These are phyloP conservation scores for Annona squamosa DNA, from an alignment of 164 flowering plant genomes.

Conservation along the genomic window DNA sequence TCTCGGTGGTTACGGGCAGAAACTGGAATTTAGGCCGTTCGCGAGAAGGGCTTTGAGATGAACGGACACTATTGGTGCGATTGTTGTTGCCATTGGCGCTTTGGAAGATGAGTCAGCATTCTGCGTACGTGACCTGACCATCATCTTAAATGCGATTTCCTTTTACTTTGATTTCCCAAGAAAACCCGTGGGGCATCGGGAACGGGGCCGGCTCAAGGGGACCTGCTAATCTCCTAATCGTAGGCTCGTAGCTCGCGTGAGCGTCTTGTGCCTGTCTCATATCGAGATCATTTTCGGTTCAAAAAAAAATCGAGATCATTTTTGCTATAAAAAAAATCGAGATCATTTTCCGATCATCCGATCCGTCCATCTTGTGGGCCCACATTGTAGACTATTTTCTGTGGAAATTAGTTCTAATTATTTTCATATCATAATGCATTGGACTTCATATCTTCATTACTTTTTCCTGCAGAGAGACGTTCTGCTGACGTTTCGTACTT, in stretches of 20 bases:
- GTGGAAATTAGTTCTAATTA: too few relatives aligned
- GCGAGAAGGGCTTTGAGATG: background rate
- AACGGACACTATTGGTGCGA: background rate
- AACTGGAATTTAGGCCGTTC: background rate
- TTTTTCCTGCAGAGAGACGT: too few relatives aligned
- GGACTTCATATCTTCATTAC: too few relatives aligned
- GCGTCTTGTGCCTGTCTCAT: too few relatives aligned
- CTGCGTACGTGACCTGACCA: background rate
- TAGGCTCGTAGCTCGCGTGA: too few relatives aligned
- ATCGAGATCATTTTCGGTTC: too few relatives aligned
- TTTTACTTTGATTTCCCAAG: background rate
- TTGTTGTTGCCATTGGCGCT: background rate
- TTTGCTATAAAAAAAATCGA: too few relatives aligned
- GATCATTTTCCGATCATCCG: background rate
- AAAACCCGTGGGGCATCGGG: background rate
- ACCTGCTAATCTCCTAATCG: too few relatives aligned
- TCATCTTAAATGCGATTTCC: background rate
- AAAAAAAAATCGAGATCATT: too few relatives aligned
- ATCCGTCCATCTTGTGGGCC: background rate
- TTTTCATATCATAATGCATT: too few relatives aligned
- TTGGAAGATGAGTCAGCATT: background rate
- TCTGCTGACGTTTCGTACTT: too few relatives aligned
- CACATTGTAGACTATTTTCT: background rate
- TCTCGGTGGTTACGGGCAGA: background rate
- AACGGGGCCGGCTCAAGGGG: background rate